Conservation (phyloP, 257 asterid genomes). For the Solanum commersonii region DNA sequence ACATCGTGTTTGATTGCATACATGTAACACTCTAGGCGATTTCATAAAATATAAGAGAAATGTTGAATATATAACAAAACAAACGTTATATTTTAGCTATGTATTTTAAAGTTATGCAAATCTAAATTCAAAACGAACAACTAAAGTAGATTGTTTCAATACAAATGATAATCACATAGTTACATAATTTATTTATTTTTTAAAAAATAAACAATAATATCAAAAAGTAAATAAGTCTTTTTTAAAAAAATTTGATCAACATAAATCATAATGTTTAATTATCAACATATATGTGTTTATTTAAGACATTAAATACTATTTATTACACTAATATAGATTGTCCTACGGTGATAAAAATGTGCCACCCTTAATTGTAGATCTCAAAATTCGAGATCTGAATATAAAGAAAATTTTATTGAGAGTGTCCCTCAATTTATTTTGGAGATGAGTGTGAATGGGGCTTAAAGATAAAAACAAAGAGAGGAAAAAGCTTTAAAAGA, state of each 20-base stretch:
- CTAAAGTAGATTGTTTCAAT: not conserved
- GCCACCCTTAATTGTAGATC: not conserved
- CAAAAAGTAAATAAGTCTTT: too few species aligned
- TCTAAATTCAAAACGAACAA: not conserved
- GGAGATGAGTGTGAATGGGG: not conserved
- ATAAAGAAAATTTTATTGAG: too few species aligned
- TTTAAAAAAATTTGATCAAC: too few species aligned
- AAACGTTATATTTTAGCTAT: too few species aligned
- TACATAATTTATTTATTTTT: too few species aligned
- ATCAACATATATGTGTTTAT: not conserved
- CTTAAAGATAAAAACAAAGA: not conserved
- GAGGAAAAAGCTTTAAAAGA: not conserved
- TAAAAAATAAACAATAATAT: too few species aligned
- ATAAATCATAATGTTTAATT: too few species aligned
- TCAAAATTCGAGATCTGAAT: accelerated
- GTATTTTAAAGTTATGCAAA: not conserved
- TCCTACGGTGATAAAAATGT: accelerated
- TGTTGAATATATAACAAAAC: too few species aligned
- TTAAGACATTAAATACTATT: not conserved
- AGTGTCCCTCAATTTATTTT: not conserved
- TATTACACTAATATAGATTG: not conserved
- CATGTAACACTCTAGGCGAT: not conserved
- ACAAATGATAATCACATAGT: not conserved
- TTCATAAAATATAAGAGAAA: not conserved
- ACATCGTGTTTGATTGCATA: not conserved